A percentile compares a stretch with the other conserved stretches of the same genome.
These are phyloP conservation scores for Waltiozyma sp. DNA, from an alignment of 1,139 yeast genomes.

Conservation along the genomic window DNA sequence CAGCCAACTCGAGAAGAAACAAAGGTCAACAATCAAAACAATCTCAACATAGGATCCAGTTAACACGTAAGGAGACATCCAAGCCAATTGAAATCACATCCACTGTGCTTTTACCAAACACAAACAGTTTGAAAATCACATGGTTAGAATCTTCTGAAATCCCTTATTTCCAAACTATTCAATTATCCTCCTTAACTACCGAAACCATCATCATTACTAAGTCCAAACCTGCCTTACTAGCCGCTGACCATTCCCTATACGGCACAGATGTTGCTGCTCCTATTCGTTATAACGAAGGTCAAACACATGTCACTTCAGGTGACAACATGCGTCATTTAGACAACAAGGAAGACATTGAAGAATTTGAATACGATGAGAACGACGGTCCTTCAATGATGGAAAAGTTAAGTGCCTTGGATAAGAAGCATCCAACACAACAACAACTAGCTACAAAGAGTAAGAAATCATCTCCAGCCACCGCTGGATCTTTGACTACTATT, in stretches of 20 bases:
- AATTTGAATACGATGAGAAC: constrained; percentile 24
- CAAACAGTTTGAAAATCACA: constrained; percentile 30
- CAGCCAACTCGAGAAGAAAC: constrained; percentile 22
- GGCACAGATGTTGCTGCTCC: constrained; percentile 71
- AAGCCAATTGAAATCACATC: constrained; percentile 28
- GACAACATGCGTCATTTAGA: constrained; percentile 43
- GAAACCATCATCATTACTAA: constrained; percentile 27
- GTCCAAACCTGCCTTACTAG: constrained; percentile 23
- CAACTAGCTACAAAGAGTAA: neutral
- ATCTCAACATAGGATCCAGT: constrained; percentile 30
- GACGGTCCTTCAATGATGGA: constrained; percentile 46
- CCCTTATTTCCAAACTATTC: constrained; percentile 51
- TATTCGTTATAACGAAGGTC: constrained; percentile 56
- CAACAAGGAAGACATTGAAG: constrained; percentile 26
- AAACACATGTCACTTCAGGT: constrained; percentile 56
- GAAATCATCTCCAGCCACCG: constrained; percentile 23
- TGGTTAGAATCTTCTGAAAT: constrained; percentile 69
- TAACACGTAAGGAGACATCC: constrained; percentile 32
- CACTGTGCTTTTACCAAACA: constrained; percentile 25
- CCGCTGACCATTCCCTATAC: constrained; percentile 28
- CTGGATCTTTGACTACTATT: constrained; percentile 57
- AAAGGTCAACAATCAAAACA: constrained; percentile 37
- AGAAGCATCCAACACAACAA: constrained; percentile 15
- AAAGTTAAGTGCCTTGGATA: constrained; percentile 35
- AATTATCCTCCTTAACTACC: constrained; percentile 36